phyloP scores from a whole-genome alignment of 1,139 yeast genomes.

The Pichia sp. region DNA sequence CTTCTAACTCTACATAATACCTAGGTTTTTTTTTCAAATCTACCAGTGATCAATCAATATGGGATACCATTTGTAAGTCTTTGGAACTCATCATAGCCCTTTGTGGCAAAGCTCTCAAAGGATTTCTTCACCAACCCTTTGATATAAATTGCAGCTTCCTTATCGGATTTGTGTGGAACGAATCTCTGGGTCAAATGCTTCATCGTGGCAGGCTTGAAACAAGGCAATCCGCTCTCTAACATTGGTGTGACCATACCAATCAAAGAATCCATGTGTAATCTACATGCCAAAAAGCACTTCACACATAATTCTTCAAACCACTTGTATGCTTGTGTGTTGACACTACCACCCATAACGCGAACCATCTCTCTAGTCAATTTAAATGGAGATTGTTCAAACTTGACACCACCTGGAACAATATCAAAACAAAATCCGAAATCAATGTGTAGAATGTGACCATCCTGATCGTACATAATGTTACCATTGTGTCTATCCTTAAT shows the following conservation, averaged over 20 bases:
- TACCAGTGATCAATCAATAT: too few species aligned
- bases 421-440: constrained; percentile 99
- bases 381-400: constrained; percentile 96
- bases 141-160: constrained; percentile 78
- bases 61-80: constrained; percentile 95
- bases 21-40: too few species aligned
- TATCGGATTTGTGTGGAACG: constrained; percentile 72
- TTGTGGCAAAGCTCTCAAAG: constrained; percentile 82
- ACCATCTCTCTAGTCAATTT: constrained; percentile 96
- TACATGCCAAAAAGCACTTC: constrained; percentile 82
- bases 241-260: constrained; percentile 84
- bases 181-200: constrained; percentile 71
- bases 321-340: constrained; percentile 76
- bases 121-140: constrained; percentile 70
- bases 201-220: constrained; percentile 84
- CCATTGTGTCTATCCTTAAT: constrained; percentile 99
- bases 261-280: constrained; percentile 86
- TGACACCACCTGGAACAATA: constrained; percentile 98
- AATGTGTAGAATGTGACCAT: constrained; percentile 91
- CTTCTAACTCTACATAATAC: too few species aligned
- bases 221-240: constrained; percentile 94
- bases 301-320: constrained; percentile 96
- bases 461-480: constrained; percentile 95
- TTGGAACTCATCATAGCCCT: constrained; percentile 97
- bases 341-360: constrained; percentile 85